phyloP scores from a whole-genome alignment of 192 early-diverging fungal species.

The Backusella macrospora region DNA sequence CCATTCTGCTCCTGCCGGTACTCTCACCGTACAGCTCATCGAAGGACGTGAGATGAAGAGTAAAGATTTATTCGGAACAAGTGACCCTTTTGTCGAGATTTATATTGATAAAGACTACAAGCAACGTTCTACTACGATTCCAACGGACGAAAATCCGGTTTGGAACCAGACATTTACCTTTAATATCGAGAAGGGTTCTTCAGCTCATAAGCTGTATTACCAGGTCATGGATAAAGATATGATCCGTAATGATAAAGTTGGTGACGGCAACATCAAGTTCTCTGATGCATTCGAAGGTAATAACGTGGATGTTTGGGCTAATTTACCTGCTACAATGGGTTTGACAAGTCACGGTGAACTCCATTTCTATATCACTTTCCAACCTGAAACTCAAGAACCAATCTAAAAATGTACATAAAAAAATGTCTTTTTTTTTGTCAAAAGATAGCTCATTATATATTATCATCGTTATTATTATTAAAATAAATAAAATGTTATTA shows the following conservation, averaged over 20 bases:
- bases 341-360: conserved; percentile 33
- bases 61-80: conserved; percentile 26
- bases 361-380: conserved; percentile 42
- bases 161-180: conserved; percentile 35
- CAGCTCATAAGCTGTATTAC: conserved; percentile 38
- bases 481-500: too few species aligned
- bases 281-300: conserved; percentile 26
- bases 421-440: too few species aligned
- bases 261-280: conserved; percentile 34
- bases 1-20: conserved; percentile 22
- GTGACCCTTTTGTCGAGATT: conserved; percentile 35
- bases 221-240: conserved; percentile 42
- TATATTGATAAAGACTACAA: conserved; percentile 33
- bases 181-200: conserved; percentile 18
- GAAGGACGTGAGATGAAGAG: conserved; percentile 30
- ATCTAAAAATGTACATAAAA: background rate
- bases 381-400: background rate
- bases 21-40: conserved; percentile 21
- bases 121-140: conserved; percentile 19
- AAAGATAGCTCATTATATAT: too few species aligned
- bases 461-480: too few species aligned
- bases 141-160: conserved; percentile 31
- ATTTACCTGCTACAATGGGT: conserved; percentile 42
- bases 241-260: conserved; percentile 42
- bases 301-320: conserved; percentile 30